Percentiles rank a stretch among this genome's conserved stretches.
These are phyloP conservation scores for Yamadazyma mexicana DNA, from an alignment of 1,139 yeast genomes.

Conservation along the genomic window DNA sequence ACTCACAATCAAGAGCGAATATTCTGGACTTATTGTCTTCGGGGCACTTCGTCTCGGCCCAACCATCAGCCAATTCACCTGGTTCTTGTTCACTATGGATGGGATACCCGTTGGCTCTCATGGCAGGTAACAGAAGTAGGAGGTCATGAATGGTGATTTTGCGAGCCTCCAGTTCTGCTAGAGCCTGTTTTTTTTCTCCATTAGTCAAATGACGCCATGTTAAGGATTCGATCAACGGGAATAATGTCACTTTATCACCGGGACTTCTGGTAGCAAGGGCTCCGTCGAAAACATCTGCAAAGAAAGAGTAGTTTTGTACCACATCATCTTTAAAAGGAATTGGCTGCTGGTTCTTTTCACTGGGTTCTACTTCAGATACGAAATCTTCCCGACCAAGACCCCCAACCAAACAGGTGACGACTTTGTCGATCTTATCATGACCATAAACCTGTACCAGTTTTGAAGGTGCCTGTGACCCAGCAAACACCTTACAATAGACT, in stretches of 20 bases:
- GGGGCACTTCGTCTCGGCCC: slow-evolving; percentile 58
- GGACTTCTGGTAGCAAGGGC: slow-evolving; percentile 54
- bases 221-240: slow-evolving; percentile 56
- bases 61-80: slow-evolving; percentile 27
- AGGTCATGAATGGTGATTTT: slow-evolving; percentile 57
- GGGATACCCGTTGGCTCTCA: slow-evolving; percentile 58
- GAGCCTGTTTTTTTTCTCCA: slow-evolving; percentile 45
- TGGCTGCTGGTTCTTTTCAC: not conserved
- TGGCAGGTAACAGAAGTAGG: slow-evolving; percentile 43
- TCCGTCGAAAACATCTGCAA: slow-evolving; percentile 29
- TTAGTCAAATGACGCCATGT: slow-evolving; percentile 56
- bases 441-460: slow-evolving; percentile 25
- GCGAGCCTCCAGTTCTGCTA: slow-evolving; percentile 30
- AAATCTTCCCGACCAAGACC: slow-evolving; percentile 51
- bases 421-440: slow-evolving; percentile 45
- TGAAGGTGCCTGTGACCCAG: slow-evolving; percentile 9
- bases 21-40: slow-evolving; percentile 60
- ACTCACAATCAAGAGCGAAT: slow-evolving; percentile 90
- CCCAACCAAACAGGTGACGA: slow-evolving; percentile 65
- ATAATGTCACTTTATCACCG: slow-evolving; percentile 60
- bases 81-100: slow-evolving; percentile 35
- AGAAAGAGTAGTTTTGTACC: slow-evolving; percentile 9
- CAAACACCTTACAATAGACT: slow-evolving; percentile 47
- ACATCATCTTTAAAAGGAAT: slow-evolving; percentile 4
- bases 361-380: slow-evolving; percentile 4